Conservation (phyloP, 192 early-diverging fungal species). For the Coemansia sp. region DNA sequence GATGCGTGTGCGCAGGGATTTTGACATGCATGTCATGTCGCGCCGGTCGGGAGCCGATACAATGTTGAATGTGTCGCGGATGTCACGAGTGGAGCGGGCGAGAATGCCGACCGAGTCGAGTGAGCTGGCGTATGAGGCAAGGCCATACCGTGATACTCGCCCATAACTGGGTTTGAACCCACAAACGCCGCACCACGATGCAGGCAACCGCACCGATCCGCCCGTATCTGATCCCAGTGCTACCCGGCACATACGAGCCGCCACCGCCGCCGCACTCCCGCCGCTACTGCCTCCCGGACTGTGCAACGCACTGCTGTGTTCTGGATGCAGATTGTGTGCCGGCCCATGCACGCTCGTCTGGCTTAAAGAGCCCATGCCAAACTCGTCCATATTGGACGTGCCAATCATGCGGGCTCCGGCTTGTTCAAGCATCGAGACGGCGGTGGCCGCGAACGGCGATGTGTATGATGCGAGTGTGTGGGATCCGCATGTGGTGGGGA, state of each 20-base stretch:
- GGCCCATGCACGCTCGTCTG: conserved; percentile 37
- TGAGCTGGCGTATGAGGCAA: conserved; percentile 83
- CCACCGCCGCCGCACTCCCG: conserved; percentile 89
- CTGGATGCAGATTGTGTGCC: conserved; percentile 22
- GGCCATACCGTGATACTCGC: conserved; percentile 75
- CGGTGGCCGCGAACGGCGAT: conserved; percentile 62
- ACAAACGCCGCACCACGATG: conserved; percentile 88
- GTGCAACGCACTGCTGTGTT: not conserved
- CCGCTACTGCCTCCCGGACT: conserved; percentile 88
- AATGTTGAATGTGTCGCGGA: conserved; percentile 10
- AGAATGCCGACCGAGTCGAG: conserved; percentile 89
- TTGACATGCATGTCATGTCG: conserved; percentile 61
- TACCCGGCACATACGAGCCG: conserved; percentile 72
- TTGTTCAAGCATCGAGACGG: conserved; percentile 59
- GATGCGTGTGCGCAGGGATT: conserved; percentile 39
- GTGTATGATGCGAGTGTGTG: conserved; percentile 60
- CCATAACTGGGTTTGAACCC: conserved; percentile 96
- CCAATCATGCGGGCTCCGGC: conserved; percentile 71
- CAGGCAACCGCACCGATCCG: conserved; percentile 90
- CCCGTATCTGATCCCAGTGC: conserved; percentile 94
- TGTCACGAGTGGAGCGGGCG: conserved; percentile 60
- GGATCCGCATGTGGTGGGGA: conserved; percentile 79
- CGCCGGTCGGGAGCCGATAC: conserved; percentile 25
- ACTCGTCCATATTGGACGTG: conserved; percentile 94
- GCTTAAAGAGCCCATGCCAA: conserved; percentile 83